A percentile compares a stretch with the other conserved stretches of the same genome.
phyloP scores from a whole-genome alignment of 2,329 filamentous ascomycete genomes.

The Aspergillus ochraceus region DNA sequence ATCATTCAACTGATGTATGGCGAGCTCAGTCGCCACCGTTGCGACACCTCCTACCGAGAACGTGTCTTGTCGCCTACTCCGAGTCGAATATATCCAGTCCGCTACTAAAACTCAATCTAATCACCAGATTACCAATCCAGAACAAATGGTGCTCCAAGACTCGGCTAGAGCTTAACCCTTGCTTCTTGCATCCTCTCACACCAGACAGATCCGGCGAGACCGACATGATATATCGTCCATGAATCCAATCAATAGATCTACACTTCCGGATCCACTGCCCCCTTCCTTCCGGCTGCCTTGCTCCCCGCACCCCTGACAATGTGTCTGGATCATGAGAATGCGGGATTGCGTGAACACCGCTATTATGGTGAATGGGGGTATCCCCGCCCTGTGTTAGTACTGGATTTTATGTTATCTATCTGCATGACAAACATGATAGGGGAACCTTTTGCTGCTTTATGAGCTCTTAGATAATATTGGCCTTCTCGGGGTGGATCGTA shows the following conservation, averaged over 20 bases:
- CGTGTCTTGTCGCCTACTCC: not conserved
- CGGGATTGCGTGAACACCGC: conserved; percentile 8
- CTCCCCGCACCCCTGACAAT: not conserved
- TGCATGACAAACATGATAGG: not conserved
- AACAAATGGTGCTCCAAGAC: too few species aligned
- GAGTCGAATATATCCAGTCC: too few species aligned
- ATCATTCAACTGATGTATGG: conserved; percentile 13
- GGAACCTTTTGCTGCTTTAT: not conserved
- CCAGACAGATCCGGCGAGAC: not conserved
- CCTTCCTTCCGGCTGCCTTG: not conserved
- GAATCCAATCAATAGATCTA: too few species aligned
- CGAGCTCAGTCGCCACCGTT: conserved; percentile 8
- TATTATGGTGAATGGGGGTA: conserved; percentile 8
- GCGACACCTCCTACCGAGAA: not conserved
- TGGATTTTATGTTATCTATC: not conserved
- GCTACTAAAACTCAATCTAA: too few species aligned
- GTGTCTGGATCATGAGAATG: not conserved
- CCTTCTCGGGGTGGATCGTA: not conserved
- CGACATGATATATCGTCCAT: not conserved
- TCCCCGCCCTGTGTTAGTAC: not conserved
- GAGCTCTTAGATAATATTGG: too few species aligned
- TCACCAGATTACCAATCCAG: too few species aligned
- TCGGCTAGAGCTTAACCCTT: not conserved
- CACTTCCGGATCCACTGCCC: too few species aligned
- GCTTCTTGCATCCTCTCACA: not conserved